Base-by-base conservation (phyloP, 176 grass and related monocot species). In the Typha latifolia region DNA sequence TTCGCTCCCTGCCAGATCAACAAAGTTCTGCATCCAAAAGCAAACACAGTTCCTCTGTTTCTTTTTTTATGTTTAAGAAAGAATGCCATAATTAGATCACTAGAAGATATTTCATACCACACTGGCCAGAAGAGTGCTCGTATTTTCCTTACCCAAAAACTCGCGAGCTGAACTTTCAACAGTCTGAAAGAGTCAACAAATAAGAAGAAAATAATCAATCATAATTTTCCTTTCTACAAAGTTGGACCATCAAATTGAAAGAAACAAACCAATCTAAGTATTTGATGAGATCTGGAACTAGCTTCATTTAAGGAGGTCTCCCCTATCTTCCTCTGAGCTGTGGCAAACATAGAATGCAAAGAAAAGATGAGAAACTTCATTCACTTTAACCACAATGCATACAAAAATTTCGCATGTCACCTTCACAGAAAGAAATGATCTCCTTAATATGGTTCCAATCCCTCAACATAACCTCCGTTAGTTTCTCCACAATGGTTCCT, bases 1-100 rank as follows among this genome's bases (percentile, higher is more conserved):
- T 32, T 97, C 93, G 50, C 93, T 97, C 66, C 93, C 93, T 49
- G 93, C 93, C 72, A 92, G 76, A 79, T 97, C 93, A 72, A 97
- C 88, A 78, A 90, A 97, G 59, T 97, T 97, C 93, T 97, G 32
- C 50, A 47, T 62, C 32, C 34, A 51, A 14, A 51, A 20, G 37
- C 37, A 68, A 16, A 76, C 14, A 14, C 5, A 47, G 27, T n/a
- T 15, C 2, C 3, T 62, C 13, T 11, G 13, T 18, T 48, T 49
- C 0, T 20, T 23, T 3, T 50, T 29, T 49, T 31, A 51, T 32
- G 62, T 82, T 27, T 32, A 1, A 73, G 66, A 49, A 49, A 57
- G 21, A 49, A 59, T 19, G 15, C 6, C 32, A 64, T 57, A 5
- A 43, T 7, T 43, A 43, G 9, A 43, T 43, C 37, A 10, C 2